Conservation (phyloP, 192 early-diverging fungal species). For the Geosiphon pyriformis region DNA sequence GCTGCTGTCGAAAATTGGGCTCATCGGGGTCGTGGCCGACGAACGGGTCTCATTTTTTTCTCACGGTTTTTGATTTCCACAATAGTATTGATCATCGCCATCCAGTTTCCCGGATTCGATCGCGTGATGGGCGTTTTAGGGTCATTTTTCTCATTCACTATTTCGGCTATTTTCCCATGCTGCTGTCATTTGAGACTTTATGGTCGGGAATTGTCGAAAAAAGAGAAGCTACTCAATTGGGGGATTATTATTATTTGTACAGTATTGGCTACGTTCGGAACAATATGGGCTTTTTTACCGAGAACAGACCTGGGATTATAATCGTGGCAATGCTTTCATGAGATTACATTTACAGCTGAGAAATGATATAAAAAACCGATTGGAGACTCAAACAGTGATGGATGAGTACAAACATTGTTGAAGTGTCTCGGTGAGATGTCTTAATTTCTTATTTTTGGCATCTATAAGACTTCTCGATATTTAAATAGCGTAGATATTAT, state of each 20-base stretch:
- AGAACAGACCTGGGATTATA: too few relatives aligned
- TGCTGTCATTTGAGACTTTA: constrained; percentile 43
- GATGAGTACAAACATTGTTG: too few relatives aligned
- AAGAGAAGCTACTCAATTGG: constrained; percentile 13
- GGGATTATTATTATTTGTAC: constrained; percentile 13
- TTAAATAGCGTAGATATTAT: too few relatives aligned
- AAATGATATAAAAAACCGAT: too few relatives aligned
- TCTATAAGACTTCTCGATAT: too few relatives aligned
- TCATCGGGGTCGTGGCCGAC: constrained; percentile 26
- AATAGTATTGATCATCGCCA: constrained; percentile 43
- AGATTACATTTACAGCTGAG: too few relatives aligned
- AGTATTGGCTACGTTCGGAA: constrained; percentile 22
- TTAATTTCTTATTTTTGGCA: too few relatives aligned
- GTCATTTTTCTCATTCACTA: constrained; percentile 42
- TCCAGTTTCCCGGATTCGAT: constrained; percentile 61
- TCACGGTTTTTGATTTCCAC: constrained; percentile 33
- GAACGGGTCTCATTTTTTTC: constrained; percentile 21
- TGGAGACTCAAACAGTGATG: too few relatives aligned
- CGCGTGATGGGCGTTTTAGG: constrained; percentile 60
- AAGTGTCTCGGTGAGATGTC: too few relatives aligned
- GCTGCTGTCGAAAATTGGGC: constrained; percentile 25
- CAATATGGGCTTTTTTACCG: constrained; percentile 31
- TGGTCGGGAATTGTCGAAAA: constrained; percentile 15
- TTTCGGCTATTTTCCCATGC: constrained; percentile 49
- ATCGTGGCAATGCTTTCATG: too few relatives aligned